These are phyloP conservation scores for Periconia sp. DNA, from an alignment of 2,329 filamentous ascomycete species.

Conservation along the genomic window DNA sequence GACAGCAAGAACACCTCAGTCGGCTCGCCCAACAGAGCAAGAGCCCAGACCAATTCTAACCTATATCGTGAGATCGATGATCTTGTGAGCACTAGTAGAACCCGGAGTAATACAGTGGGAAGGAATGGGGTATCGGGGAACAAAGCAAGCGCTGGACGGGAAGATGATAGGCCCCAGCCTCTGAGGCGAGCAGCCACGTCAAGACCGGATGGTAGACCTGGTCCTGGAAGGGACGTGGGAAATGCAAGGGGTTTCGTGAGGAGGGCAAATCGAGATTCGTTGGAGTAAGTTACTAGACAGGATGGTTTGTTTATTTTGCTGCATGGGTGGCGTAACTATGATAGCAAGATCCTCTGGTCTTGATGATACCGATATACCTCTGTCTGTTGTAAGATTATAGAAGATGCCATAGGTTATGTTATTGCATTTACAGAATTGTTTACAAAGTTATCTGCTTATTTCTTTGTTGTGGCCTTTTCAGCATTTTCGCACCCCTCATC, in stretches of 20 bases:
- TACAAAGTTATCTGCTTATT: too few species aligned
- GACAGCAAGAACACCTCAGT: neutral
- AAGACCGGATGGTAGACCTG: too few species aligned
- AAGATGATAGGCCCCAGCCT: slow-evolving; percentile 12
- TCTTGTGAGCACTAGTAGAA: slow-evolving; percentile 22
- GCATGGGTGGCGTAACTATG: too few species aligned
- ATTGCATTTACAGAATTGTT: too few species aligned
- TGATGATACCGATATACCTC: neutral
- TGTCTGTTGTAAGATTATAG: too few species aligned
- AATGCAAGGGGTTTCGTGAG: neutral
- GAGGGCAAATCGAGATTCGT: slow-evolving; percentile 2
- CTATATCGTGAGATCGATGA: slow-evolving; percentile 37
- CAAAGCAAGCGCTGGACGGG: neutral
- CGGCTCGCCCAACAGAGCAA: slow-evolving; percentile 8
- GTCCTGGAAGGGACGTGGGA: too few species aligned
- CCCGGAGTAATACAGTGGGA: slow-evolving; percentile 5
- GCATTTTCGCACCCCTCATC: too few species aligned
- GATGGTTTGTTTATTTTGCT: too few species aligned
- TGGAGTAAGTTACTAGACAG: neutral
- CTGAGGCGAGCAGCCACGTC: slow-evolving; percentile 14
- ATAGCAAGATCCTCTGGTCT: too few species aligned
- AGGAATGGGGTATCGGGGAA: neutral
- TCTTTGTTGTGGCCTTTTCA: too few species aligned
- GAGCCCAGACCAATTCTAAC: slow-evolving; percentile 35
- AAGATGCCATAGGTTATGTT: too few species aligned